These are phyloP conservation scores for Chloropicon primus DNA, from an alignment of 139 green algal genomes.

Conservation along the genomic window DNA sequence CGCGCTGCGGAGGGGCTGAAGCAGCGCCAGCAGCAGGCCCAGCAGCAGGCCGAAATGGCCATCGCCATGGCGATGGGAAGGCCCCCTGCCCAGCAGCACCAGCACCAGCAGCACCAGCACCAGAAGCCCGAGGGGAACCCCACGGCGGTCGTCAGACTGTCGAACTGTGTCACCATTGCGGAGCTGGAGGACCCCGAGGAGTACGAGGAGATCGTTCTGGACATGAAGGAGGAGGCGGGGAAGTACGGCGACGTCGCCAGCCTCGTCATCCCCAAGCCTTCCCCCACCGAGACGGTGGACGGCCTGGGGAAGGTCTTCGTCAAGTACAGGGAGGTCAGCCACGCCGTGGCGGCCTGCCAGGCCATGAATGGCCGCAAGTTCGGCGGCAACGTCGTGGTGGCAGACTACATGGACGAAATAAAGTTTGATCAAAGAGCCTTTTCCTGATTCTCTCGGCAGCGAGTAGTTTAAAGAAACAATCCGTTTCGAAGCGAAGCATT, in stretches of 20 bases:
- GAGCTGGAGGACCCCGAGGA: slow-evolving; percentile 78
- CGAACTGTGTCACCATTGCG: slow-evolving; percentile 54
- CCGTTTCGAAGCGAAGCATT: no score
- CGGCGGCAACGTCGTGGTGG: slow-evolving; percentile 32
- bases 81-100: not conserved
- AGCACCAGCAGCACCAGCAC: slow-evolving; percentile 3
- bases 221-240: slow-evolving; percentile 57
- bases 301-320: slow-evolving; percentile 42
- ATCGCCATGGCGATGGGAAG: not conserved
- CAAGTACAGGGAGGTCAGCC: slow-evolving; percentile 49
- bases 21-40: slow-evolving; percentile 6
- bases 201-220: slow-evolving; percentile 85
- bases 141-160: slow-evolving; percentile 20
- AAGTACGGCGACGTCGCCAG: slow-evolving; percentile 37
- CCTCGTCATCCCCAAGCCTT: slow-evolving; percentile 33
- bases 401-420: not conserved
- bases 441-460: no score
- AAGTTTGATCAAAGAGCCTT: no score
- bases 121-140: slow-evolving; percentile 10
- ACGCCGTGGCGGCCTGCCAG: slow-evolving; percentile 43
- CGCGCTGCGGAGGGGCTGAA: slow-evolving; percentile 35
- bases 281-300: not conserved
- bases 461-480: no score
- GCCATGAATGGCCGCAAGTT: slow-evolving; percentile 76
- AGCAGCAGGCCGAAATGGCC: not conserved